Evolutionary conservation across 2,329 filamentous ascomycete genomes (phyloP), one percentile per base, ranked within the genome.

Genomic region (Lachnellula arida): DNA sequence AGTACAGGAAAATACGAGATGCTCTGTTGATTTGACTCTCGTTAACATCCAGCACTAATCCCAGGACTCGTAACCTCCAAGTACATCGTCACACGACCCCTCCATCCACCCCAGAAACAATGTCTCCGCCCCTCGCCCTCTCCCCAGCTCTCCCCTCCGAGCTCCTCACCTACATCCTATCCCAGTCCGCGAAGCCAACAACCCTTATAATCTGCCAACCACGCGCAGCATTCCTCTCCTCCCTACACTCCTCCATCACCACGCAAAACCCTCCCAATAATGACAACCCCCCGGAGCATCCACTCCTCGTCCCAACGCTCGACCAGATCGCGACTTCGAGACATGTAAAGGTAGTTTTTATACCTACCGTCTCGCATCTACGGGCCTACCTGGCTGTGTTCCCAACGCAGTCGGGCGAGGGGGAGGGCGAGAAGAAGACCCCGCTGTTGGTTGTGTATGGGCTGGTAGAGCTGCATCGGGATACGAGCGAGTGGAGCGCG

Each of bases 291-390:
- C 39, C 46, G 49, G 60, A 57, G 46, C 73, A 76, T 63, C 63
- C 69, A 35, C 74, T 91, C 7, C 73, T 89, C 6, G 74, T 77
- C 15, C 81, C 85, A 28, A 85, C 88, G 0, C 81, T 96, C 14
- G 80, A 85, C 53, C 81, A 89, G 60, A 76, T 92, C 28, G 81
- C 86, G 47, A 79, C 81, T 3, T 86, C 89, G 7, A 81, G 84
- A 32, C 83, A 86, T 64, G 80, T 95, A 60, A 82, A 81, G 53
- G 71, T 92, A 8, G 74, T 82, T 37, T 97, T 95, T 72, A 81
- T 84, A 53, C 84, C 89, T 0, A 90, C 87, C 2, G 79, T 94
- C 53, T 84, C 88, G 22, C 85, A 89, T 70, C 80, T 96, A 6
- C 86, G 90, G 53, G 89, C 89, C 37, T 89, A 87, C 65, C 77